Percentiles rank a stretch among this genome's conserved stretches.
phyloP scores from a whole-genome alignment of 164 flowering plant genomes.

The Stephania cephalantha region DNA sequence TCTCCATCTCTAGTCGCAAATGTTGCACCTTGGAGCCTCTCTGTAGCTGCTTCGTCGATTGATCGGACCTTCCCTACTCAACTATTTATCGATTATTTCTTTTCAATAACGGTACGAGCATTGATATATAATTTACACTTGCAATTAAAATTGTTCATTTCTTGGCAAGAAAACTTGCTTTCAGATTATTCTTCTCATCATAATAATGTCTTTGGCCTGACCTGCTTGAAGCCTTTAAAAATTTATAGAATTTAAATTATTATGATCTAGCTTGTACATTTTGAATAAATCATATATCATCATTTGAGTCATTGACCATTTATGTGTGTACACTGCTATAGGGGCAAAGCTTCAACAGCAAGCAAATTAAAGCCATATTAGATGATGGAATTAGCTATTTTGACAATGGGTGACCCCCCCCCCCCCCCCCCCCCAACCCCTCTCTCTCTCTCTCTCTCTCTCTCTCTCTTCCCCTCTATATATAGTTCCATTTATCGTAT shows the following conservation, averaged over 20 bases:
- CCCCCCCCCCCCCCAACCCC: too few relatives aligned
- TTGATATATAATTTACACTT: not conserved
- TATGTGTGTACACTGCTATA: conserved; percentile 7
- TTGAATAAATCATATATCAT: too few relatives aligned
- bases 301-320: not conserved
- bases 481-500: not conserved
- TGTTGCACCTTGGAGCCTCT: conserved; percentile 60
- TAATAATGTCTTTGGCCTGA: too few relatives aligned
- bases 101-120: conserved; percentile 34
- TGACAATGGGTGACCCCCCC: conserved; percentile 26
- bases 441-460: too few relatives aligned
- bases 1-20: conserved; percentile 46
- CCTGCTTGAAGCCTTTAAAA: too few relatives aligned
- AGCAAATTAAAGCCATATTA: conserved; percentile 26
- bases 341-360: conserved; percentile 46
- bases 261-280: too few relatives aligned
- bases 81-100: conserved; percentile 26
- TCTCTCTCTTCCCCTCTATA: not conserved
- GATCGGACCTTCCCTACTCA: conserved; percentile 53
- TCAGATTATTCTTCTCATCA: too few relatives aligned
- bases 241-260: too few relatives aligned
- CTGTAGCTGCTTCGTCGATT: conserved; percentile 55
- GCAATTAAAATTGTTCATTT: too few relatives aligned
- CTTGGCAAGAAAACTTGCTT: too few relatives aligned
- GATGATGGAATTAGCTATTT: conserved; percentile 30